phyloP scores from a whole-genome alignment of 1,284 basidiomycete species.

The Moesziomyces sp. region DNA sequence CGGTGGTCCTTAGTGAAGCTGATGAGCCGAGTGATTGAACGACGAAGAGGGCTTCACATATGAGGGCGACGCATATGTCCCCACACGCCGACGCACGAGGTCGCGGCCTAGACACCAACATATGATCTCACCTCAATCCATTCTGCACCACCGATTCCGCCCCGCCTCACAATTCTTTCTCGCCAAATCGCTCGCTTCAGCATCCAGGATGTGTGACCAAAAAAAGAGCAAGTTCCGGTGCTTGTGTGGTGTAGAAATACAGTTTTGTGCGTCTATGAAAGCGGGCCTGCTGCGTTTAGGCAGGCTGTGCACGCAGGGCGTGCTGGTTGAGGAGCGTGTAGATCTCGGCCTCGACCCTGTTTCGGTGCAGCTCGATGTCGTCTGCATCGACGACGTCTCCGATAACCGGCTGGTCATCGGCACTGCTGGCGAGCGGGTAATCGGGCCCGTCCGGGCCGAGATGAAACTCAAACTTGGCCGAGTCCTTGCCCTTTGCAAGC shows the following conservation, averaged over 20 bases:
- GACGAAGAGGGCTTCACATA: too few species aligned
- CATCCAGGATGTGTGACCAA: too few species aligned
- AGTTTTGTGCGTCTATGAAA: neutral
- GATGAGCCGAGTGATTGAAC: too few species aligned
- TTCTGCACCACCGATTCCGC: too few species aligned
- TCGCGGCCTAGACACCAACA: too few species aligned
- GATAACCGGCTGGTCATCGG: slow-evolving; percentile 10
- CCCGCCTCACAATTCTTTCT: too few species aligned
- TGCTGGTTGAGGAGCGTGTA: slow-evolving; percentile 44
- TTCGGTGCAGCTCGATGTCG: slow-evolving; percentile 34
- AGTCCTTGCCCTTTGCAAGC: slow-evolving; percentile 48
- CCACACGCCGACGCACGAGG: too few species aligned
- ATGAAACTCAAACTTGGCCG: slow-evolving; percentile 60
- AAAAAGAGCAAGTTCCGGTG: too few species aligned
- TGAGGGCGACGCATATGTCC: too few species aligned
- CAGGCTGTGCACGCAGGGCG: slow-evolving; percentile 2
- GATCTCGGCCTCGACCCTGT: slow-evolving; percentile 52
- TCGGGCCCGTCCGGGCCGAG: slow-evolving; percentile 14
- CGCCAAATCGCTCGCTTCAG: too few species aligned
- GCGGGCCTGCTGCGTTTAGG: neutral
- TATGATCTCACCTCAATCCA: too few species aligned
- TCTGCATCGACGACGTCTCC: slow-evolving; percentile 16
- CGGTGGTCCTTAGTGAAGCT: too few species aligned
- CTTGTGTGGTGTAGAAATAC: slow-evolving; percentile 2
- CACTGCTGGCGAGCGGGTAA: neutral